These are phyloP conservation scores for Podosphaera aphanis DNA, from an alignment of 2,329 filamentous ascomycete species.

Conservation along the genomic window DNA sequence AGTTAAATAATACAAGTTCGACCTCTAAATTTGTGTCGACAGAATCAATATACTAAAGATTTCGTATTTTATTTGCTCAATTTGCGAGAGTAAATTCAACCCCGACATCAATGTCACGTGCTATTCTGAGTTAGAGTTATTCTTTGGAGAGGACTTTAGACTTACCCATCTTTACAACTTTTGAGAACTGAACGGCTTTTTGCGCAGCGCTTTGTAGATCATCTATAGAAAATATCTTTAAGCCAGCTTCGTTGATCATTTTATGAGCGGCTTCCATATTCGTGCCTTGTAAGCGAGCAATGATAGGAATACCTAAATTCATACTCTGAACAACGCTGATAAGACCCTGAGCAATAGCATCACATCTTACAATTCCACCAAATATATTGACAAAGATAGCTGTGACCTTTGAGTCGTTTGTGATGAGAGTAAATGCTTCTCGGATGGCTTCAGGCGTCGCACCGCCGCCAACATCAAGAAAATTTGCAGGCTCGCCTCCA, in stretches of 20 bases:
- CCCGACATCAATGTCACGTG: conserved; percentile 88
- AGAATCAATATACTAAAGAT: conserved; percentile 16
- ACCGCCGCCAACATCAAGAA: conserved; percentile 94
- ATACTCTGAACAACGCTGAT: conserved; percentile 87
- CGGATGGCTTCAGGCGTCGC: conserved; percentile 91
- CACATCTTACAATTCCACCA: conserved; percentile 92
- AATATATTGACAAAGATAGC: conserved; percentile 99
- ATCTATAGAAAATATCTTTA: conserved; percentile 99
- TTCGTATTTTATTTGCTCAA: conserved; percentile 20
- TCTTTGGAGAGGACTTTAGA: conserved; percentile 9
- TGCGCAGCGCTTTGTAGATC: conserved; percentile 92
- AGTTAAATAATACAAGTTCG: conserved; percentile 15
- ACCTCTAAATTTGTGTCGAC: conserved; percentile 11
- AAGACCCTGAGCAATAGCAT: conserved; percentile 86
- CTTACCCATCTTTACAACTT: conserved; percentile 87
- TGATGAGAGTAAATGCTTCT: conserved; percentile 96
- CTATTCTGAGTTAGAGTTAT: conserved; percentile 21
- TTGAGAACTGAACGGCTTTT: conserved; percentile 96
- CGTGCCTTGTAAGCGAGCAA: conserved; percentile 90
- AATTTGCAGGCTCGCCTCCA: conserved; percentile 87
- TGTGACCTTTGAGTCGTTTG: conserved; percentile 89
- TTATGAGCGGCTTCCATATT: conserved; percentile 92
- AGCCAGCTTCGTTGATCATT: conserved; percentile 82
- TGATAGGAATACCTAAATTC: conserved; percentile 90
- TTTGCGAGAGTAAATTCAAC: conserved; percentile 91